phyloP scores from a whole-genome alignment of 2,329 filamentous ascomycete species.

The Alternaria rosae region DNA sequence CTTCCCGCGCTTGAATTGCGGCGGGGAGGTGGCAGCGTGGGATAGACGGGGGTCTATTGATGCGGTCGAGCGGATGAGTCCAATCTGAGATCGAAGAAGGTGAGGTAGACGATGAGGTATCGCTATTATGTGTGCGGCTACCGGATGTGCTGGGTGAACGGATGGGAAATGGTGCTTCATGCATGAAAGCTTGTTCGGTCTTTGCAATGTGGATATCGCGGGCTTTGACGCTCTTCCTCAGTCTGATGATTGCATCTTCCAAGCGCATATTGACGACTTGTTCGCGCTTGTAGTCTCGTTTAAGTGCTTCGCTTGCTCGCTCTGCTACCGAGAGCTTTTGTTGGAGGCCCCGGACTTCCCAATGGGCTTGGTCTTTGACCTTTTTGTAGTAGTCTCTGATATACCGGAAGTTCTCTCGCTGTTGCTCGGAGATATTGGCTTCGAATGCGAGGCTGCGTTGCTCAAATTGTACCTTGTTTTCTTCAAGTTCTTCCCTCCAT shows the following conservation, averaged over 20 bases:
- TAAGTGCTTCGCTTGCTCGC: background rate
- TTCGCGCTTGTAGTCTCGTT: background rate
- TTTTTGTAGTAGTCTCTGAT: conserved; percentile 21
- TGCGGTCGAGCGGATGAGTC: background rate
- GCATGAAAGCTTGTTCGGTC: background rate
- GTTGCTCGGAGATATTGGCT: background rate
- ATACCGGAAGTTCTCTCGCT: conserved; percentile 7
- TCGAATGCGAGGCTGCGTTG: conserved; percentile 5
- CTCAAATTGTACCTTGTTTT: conserved; percentile 3
- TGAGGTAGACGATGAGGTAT: background rate
- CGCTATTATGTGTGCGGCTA: background rate
- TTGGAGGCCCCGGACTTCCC: conserved; percentile 10
- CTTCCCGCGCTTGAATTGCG: background rate
- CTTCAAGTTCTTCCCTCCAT: conserved; percentile 8
- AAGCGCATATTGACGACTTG: conserved; percentile 6
- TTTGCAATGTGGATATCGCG: conserved; percentile 1
- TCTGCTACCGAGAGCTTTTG: conserved; percentile 8
- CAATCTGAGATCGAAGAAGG: background rate
- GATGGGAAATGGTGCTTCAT: background rate
- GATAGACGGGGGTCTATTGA: background rate
- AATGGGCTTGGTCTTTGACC: conserved; percentile 9
- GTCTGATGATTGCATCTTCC: background rate
- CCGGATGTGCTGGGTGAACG: background rate
- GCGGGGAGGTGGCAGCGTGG: conserved; percentile 2
- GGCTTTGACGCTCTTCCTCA: background rate